Percentiles rank a stretch among this genome's conserved stretches.
phyloP scores from a whole-genome alignment of 1,284 basidiomycete species.

The Trichosporon coremiiforme region DNA sequence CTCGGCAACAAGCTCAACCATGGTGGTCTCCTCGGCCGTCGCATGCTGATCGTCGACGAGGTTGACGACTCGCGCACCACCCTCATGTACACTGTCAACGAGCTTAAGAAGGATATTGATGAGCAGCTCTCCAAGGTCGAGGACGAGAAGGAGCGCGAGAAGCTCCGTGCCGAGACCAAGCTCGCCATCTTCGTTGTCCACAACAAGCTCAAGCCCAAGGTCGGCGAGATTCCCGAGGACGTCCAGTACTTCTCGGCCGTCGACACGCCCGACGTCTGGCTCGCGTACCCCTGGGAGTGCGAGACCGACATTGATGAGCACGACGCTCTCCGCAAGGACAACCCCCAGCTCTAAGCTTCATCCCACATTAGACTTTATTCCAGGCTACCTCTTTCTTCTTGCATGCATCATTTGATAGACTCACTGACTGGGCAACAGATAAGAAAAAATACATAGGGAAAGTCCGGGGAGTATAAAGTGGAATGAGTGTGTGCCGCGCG shows the following conservation, averaged over 20 bases:
- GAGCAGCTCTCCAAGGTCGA: slow-evolving; percentile 66
- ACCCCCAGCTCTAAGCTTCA: slow-evolving; percentile 32
- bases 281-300: slow-evolving; percentile 57
- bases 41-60: slow-evolving; percentile 86
- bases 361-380: not conserved
- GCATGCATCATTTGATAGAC: slow-evolving; percentile 17
- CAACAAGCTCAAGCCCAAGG: slow-evolving; percentile 87
- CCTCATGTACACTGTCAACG: slow-evolving; percentile 81
- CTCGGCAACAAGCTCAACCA: slow-evolving; percentile 51
- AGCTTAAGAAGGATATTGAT: slow-evolving; percentile 84
- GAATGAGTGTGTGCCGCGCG: no score
- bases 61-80: slow-evolving; percentile 92
- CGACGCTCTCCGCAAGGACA: slow-evolving; percentile 43
- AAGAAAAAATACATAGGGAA: not conserved
- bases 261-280: slow-evolving; percentile 57
- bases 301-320: slow-evolving; percentile 53
- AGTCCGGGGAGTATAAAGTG: no score
- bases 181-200: slow-evolving; percentile 93
- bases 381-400: not conserved
- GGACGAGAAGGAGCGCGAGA: slow-evolving; percentile 68
- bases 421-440: not conserved
- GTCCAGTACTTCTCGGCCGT: slow-evolving; percentile 56
- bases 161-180: slow-evolving; percentile 66
- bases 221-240: slow-evolving; percentile 66
- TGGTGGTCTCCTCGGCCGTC: slow-evolving; percentile 69